Evolutionary conservation across 768 basidiomycete genomes (phyloP).

Genomic region (Suillus subaureus): DNA sequence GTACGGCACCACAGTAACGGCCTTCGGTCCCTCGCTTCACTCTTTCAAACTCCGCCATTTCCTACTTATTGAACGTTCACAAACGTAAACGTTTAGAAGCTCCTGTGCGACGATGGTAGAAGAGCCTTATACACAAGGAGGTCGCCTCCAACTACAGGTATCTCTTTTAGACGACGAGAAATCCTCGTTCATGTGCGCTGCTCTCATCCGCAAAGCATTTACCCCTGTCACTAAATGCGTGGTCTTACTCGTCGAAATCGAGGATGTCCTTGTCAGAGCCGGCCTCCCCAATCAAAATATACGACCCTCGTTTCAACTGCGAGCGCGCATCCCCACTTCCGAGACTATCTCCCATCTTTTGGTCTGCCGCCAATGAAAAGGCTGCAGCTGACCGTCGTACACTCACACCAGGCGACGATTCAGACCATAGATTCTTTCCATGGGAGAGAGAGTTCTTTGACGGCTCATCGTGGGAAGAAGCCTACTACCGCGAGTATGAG

Average conservation of each 20-base stretch:
- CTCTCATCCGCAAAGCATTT: background rate
- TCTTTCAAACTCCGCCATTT: too few relatives aligned
- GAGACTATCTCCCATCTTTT: background rate
- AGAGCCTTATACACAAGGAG: background rate
- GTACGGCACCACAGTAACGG: too few relatives aligned
- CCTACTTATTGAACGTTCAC: too few relatives aligned
- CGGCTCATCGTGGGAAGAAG: background rate
- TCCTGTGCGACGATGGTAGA: background rate
- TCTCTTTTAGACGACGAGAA: background rate
- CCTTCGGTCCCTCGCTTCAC: too few relatives aligned
- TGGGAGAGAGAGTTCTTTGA: background rate
- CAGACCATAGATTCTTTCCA: background rate
- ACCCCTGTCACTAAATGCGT: constrained; percentile 7
- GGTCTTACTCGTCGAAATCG: constrained; percentile 6
- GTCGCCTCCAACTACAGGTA: background rate
- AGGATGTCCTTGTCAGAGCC: background rate
- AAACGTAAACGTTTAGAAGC: too few relatives aligned
- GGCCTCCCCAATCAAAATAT: constrained; percentile 1
- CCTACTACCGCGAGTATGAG: background rate
- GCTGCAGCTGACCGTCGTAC: background rate
- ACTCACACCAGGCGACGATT: background rate
- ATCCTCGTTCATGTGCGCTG: background rate
- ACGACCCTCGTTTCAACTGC: background rate
- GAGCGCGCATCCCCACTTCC: background rate
- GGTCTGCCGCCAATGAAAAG: background rate